Evolutionary conservation across 2,329 filamentous ascomycete species (phyloP).

Genomic region (Talaromyces sp.): DNA sequence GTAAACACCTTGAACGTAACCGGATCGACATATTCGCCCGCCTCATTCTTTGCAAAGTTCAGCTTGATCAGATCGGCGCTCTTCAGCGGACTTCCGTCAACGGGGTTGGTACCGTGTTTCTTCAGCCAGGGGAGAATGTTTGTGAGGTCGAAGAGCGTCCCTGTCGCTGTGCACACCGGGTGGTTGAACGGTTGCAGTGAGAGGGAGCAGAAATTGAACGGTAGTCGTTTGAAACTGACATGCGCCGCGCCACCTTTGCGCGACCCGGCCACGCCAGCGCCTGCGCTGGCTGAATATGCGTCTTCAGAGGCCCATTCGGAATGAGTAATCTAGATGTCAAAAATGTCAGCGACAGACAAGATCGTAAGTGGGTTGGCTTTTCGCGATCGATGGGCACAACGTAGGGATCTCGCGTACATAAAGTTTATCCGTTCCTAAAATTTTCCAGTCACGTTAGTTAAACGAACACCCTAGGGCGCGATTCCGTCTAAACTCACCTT

Average conservation of each 20-base stretch:
- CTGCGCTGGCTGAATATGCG: constrained; percentile 75
- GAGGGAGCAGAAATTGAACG: constrained; percentile 96
- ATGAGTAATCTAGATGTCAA: constrained; percentile 68
- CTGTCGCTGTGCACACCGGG: constrained; percentile 81
- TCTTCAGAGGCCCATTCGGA: constrained; percentile 94
- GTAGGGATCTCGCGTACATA: constrained; percentile 32
- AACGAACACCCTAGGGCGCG: background rate
- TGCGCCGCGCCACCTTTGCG: constrained; percentile 44
- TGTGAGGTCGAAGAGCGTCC: constrained; percentile 91
- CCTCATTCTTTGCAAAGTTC: constrained; percentile 85
- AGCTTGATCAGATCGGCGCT: constrained; percentile 82
- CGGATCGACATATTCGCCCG: constrained; percentile 87
- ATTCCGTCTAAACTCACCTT: constrained; percentile 25
- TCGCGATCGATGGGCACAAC: background rate
- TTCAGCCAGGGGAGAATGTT: constrained; percentile 92
- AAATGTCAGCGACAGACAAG: constrained; percentile 14
- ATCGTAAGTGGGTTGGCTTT: background rate
- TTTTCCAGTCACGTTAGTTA: background rate
- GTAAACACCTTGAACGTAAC: constrained; percentile 98
- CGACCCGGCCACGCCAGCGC: constrained; percentile 57
- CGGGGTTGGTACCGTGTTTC: constrained; percentile 87
- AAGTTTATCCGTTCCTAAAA: constrained; percentile 44
- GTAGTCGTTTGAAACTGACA: constrained; percentile 75
- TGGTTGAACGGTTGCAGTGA: constrained; percentile 93
- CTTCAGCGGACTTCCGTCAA: constrained; percentile 72